Evolutionary conservation across 345 rosid genomes (phyloP).

Genomic region (Eucalyptus rudis): DNA sequence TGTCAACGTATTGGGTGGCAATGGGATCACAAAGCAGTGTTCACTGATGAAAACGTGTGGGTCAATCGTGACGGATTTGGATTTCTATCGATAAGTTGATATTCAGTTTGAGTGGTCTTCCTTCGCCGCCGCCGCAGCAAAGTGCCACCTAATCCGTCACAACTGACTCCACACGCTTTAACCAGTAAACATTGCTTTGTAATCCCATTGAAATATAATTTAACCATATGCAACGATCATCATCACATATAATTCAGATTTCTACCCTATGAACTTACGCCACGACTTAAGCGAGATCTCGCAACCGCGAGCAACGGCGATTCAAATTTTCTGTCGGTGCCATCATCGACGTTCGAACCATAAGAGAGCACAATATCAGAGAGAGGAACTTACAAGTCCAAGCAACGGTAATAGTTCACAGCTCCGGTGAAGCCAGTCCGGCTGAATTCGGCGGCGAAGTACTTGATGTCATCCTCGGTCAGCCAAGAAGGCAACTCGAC

Average conservation of each 20-base stretch:
- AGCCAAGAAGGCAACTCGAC: conserved; percentile 59
- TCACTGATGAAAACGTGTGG: no score
- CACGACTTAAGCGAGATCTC: background rate
- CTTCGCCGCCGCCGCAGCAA: no score
- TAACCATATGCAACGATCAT: background rate
- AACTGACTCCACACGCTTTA: background rate
- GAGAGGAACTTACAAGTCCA: conserved; percentile 36
- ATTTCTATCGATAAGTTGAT: no score
- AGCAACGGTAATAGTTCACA: conserved; percentile 65
- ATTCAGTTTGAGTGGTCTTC: no score
- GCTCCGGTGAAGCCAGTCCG: conserved; percentile 76
- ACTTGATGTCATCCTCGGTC: conserved; percentile 48
- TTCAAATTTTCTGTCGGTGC: background rate
- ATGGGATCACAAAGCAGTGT: no score
- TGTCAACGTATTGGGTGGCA: no score
- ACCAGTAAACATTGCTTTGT: background rate
- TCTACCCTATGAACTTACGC: background rate
- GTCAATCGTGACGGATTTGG: no score
- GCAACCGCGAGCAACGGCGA: background rate
- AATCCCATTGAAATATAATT: background rate
- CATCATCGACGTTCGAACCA: background rate
- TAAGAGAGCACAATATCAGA: background rate
- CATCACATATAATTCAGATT: background rate
- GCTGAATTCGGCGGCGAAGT: conserved; percentile 37
- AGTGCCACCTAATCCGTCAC: no score